Base-by-base conservation (phyloP, 495 filamentous ascomycete species). In the Penicillium silybi region DNA sequence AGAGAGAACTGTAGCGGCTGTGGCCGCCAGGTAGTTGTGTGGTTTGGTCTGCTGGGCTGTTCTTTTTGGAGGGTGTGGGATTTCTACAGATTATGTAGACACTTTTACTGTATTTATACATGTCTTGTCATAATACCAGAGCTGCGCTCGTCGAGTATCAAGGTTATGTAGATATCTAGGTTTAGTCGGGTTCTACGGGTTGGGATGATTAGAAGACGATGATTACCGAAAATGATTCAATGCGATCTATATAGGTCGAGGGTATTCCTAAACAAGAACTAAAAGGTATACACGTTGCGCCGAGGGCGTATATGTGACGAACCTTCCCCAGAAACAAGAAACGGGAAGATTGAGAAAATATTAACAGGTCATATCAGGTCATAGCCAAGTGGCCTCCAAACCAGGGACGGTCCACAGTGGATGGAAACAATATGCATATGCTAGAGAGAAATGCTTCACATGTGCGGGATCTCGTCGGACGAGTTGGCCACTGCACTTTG, bases 401-500 rank as follows among this genome's bases (percentile, higher is more conserved):
- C 55, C 58, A 57, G 59, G 56, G 62, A 59, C 11, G 32, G 40
- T 56, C 52, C 57, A 51, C 52, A 48, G 51, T 56, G 34, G 47
- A 64, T 53, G 49, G 22, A 19, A 37, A 39, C 11, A 23, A 23
- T 39, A 37, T 38, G n/a, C 22, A 2, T 11, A 34, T 20, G 37
- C 18, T 16, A 16, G 7, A 19, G 18, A 39, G 0, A 50, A 54
- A 46, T 41, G 20, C 27, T 34, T 45, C 26, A 47, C 46, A 45
- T 23, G 23, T 43, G 39, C 17, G 64, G 63, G 6, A 65, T 52
- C 45, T 64, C 62, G 17, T 63, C 57, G 3, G 61, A 63, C 10
- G 63, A 82, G 58, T 92, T 96, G 26, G 84, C 80, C 56, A 97
- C 80, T 15, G 90, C 92, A 67, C 89, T 92, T 68, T 95, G 87